Base-by-base conservation (phyloP, 768 basidiomycete genomes). In the Tylopilus vinaceipallidus region DNA sequence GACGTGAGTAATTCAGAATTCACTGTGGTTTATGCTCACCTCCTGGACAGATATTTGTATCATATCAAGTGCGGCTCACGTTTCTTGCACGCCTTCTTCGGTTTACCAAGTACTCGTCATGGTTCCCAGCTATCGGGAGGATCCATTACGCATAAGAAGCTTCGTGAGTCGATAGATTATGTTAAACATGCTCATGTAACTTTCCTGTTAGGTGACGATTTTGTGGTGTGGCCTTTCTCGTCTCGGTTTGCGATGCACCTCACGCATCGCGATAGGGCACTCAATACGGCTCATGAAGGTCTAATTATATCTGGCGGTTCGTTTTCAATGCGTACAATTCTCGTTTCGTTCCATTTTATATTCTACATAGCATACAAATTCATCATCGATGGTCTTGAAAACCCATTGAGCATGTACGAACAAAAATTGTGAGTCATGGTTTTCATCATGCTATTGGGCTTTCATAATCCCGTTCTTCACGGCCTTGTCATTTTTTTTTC, bases 221-320 rank as follows among this genome's bases (percentile, higher is more conserved):
- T 3, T 57, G 34, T 57, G 56, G 56, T 19, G 29, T 1, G 2
- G 12, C 2, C 11, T 16, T 19, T 29, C 6, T 29, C 27, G 27
- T 12, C 12, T 6, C 27, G 12, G 27, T 12, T 6, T 29, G 12
- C 12, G 27, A 29, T 29, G 12, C 12, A 12, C 6, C 27, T 30
- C 4, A 57, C 17, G 2, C 10, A 20, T 39, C 1, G 12, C 2
- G 16, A 27, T n/a, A 58, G 56, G 45, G 20, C n/a, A 16, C 29
- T 50, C 17, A 33, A 52, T 12, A 57, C 55, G 5, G 24, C 45
- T 4, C 55, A 57, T 8, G 55, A 57, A 35, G 49, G 26, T 10
- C 34, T 57, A 13, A 30, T 9, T 14, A 13, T 57, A 4, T 3
- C 30, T 23, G 57, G 48, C 16, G 22, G 53, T 59, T 19, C 13